Percentiles rank a stretch among this genome's conserved stretches.
phyloP scores from a whole-genome alignment of 1,284 basidiomycete species.

The Fomitopsis pinicola region DNA sequence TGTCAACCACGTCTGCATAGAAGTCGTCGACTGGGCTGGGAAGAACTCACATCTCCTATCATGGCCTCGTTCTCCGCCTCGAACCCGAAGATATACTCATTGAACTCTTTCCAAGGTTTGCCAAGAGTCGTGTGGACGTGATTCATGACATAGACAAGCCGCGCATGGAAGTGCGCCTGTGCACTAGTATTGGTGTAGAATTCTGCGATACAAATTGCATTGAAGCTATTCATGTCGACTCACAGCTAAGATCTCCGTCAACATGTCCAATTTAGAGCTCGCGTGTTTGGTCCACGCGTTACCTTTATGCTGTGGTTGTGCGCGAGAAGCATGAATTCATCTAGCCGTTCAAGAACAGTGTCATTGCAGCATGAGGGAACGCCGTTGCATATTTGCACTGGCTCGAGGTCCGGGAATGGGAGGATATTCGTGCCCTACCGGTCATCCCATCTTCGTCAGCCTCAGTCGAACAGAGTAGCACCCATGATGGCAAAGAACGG shows the following conservation, averaged over 20 bases:
- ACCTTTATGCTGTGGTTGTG: conserved; percentile 32
- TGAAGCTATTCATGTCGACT: conserved; percentile 32
- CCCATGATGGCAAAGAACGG: too few relatives aligned
- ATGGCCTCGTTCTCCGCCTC: conserved; percentile 26
- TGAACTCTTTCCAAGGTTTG: conserved; percentile 39
- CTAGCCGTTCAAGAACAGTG: conserved; percentile 33
- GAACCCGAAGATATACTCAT: conserved; percentile 40
- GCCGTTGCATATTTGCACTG: conserved; percentile 28
- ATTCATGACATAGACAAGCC: conserved; percentile 32
- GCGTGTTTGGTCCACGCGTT: neutral
- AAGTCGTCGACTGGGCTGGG: neutral
- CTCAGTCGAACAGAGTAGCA: neutral
- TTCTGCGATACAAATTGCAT: conserved; percentile 23
- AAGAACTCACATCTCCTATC: conserved; percentile 1
- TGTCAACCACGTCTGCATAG: neutral
- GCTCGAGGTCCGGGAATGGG: conserved; percentile 30
- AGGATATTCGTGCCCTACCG: conserved; percentile 26
- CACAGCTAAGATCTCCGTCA: conserved; percentile 20
- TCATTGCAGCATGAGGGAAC: conserved; percentile 29
- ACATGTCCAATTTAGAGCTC: neutral
- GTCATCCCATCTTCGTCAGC: neutral
- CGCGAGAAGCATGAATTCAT: conserved; percentile 36
- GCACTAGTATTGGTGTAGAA: conserved; percentile 19
- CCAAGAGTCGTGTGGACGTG: conserved; percentile 37
- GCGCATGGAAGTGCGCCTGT: conserved; percentile 23